Percentiles rank a stretch among this genome's conserved stretches.
Conservation (phyloP, 805 yeast genomes). For the Yamadazyma laniorum region DNA sequence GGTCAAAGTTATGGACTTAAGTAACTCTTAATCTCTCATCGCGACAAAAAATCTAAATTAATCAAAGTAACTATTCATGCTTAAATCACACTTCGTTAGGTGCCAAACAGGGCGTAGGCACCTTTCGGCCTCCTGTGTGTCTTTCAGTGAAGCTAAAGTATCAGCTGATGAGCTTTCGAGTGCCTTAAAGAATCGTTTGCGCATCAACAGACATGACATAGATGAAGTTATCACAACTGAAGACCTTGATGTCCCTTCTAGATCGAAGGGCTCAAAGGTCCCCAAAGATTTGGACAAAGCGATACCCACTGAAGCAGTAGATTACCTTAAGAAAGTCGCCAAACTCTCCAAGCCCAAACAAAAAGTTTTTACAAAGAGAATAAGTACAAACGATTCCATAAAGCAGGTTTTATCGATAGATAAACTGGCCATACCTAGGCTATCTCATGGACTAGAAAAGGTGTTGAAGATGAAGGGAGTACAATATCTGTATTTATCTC, state of each 20-base stretch:
- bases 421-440: constrained; percentile 44
- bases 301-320: not conserved
- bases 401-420: constrained; percentile 18
- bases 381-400: constrained; percentile 8
- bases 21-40: too few species aligned
- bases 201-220: constrained; percentile 3
- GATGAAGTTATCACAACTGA: constrained; percentile 3
- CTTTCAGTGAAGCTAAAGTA: constrained; percentile 1
- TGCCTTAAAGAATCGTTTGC: constrained; percentile 10
- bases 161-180: constrained; percentile 10
- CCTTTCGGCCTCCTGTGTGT: not conserved
- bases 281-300: constrained; percentile 7
- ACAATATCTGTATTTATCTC: constrained; percentile 73
- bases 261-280: not conserved
- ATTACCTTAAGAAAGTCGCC: not conserved
- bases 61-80: too few species aligned
- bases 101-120: too few species aligned
- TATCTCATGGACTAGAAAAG: constrained; percentile 66
- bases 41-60: not conserved
- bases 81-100: too few species aligned
- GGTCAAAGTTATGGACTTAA: too few species aligned
- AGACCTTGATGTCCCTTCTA: constrained; percentile 5
- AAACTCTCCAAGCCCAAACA: not conserved
- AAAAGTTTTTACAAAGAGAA: not conserved
- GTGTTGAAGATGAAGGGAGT: constrained; percentile 81